A percentile compares a stretch with the other conserved stretches of the same genome.
Evolutionary conservation across 2,329 filamentous ascomycete species (phyloP).

Genomic region (Phyllosticta capitalensis): DNA sequence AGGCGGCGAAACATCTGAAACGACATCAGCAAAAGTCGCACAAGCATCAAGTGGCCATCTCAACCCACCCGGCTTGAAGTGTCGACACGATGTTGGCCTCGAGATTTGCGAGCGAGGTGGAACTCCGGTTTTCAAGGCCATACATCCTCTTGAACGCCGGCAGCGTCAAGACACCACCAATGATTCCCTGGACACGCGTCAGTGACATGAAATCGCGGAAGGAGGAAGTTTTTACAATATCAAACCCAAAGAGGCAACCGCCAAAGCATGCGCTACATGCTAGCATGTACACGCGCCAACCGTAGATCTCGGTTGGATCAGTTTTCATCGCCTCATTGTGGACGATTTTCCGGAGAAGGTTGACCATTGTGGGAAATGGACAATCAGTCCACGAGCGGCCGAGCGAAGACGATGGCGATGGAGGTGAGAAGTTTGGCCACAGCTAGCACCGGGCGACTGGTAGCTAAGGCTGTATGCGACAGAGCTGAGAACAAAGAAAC

Average conservation of each 20-base stretch:
- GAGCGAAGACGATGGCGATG: neutral
- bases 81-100: constrained; percentile 63
- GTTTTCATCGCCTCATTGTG: constrained; percentile 62
- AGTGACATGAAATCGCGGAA: too few relatives aligned
- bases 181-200: constrained; percentile 25
- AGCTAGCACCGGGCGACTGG: neutral
- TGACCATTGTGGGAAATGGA: neutral
- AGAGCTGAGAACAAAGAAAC: neutral
- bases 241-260: constrained; percentile 58
- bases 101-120: constrained; percentile 40
- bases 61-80: constrained; percentile 47
- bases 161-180: constrained; percentile 54
- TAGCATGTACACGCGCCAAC: constrained; percentile 57
- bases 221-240: constrained; percentile 35
- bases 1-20: constrained; percentile 50
- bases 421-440: neutral
- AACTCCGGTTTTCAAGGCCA: constrained; percentile 13
- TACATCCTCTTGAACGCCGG: constrained; percentile 41
- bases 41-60: constrained; percentile 57
- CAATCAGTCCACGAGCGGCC: neutral
- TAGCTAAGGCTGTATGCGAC: neutral
- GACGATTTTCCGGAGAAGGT: constrained; percentile 46
- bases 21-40: constrained; percentile 56
- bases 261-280: constrained; percentile 60
- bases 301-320: constrained; percentile 59